Evolutionary conservation across 768 basidiomycete genomes (phyloP).

Genomic region (Tephrocybe sp.): DNA sequence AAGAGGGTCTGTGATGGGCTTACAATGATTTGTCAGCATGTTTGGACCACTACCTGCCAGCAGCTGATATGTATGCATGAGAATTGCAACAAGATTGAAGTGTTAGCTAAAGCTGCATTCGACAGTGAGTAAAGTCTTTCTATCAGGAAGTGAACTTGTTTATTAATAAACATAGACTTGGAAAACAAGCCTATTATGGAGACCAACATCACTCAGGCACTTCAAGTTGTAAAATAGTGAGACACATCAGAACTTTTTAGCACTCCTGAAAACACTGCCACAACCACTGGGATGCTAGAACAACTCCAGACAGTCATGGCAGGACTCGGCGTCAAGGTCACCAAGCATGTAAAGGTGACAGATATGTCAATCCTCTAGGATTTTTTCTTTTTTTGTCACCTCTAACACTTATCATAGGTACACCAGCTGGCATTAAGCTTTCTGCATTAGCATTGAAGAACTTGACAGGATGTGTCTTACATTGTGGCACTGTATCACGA

Average conservation of each 20-base stretch:
- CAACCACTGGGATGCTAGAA: not conserved
- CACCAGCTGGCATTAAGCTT: constrained; percentile 3
- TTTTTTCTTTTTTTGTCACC: not conserved
- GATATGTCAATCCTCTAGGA: not conserved
- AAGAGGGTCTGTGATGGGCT: not conserved
- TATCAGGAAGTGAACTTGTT: too few relatives aligned
- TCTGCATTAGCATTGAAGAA: constrained; percentile 7
- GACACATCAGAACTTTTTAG: constrained; percentile 2
- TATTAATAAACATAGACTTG: not conserved
- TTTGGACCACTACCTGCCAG: constrained; percentile 6
- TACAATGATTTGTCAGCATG: constrained; percentile 1
- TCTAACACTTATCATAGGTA: not conserved
- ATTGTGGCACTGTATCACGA: constrained; percentile 7
- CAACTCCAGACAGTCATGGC: constrained; percentile 8
- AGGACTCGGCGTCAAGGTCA: not conserved
- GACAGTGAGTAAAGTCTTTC: constrained; percentile 2
- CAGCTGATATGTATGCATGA: not conserved
- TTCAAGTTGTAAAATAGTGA: constrained; percentile 7
- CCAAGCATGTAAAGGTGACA: not conserved
- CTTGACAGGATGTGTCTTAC: constrained; percentile 10
- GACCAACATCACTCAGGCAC: constrained; percentile 1
- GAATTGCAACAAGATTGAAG: not conserved
- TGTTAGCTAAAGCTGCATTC: constrained; percentile 4
- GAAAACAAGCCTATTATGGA: not conserved
- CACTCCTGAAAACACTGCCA: not conserved